These are phyloP conservation scores for Hypericum perforatum DNA, from an alignment of 345 rosid species.

Conservation along the genomic window DNA sequence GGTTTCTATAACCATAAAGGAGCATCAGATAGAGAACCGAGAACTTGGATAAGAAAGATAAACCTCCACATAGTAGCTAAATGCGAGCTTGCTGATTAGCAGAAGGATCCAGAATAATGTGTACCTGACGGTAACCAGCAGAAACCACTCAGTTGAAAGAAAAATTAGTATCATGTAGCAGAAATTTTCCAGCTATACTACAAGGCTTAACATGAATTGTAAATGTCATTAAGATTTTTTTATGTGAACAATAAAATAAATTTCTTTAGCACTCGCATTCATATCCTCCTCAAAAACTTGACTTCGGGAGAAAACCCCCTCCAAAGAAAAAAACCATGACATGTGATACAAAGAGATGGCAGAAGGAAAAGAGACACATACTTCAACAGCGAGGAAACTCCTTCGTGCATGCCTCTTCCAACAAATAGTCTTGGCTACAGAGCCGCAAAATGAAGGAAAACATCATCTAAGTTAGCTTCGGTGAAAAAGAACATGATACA, in stretches of 20 bases:
- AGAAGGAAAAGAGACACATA: constrained; percentile 29
- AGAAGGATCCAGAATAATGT: constrained; percentile 89
- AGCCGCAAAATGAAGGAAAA: constrained; percentile 1
- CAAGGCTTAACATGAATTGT: no score
- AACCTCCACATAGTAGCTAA: constrained; percentile 99
- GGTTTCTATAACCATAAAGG: no score
- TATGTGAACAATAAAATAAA: no score
- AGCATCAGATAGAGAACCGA: no score
- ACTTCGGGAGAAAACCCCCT: no score
- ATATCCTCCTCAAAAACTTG: no score
- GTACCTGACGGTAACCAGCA: constrained; percentile 41
- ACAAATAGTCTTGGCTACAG: constrained; percentile 83
- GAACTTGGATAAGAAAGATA: no score
- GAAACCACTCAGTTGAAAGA: not conserved
- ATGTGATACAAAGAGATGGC: not conserved
- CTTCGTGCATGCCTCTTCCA: constrained; percentile 99
- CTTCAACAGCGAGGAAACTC: constrained; percentile 73
- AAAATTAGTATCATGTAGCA: not conserved
- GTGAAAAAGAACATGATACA: constrained; percentile 1
- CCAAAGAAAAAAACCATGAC: not conserved
- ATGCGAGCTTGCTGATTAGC: constrained; percentile 83
- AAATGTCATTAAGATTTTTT: no score
- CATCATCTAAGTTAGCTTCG: not conserved
- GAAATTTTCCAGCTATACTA: no score
- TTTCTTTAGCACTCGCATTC: no score